Evolutionary conservation across 768 basidiomycete genomes (phyloP).

Genomic region (Phanerodontia chrysosporium): DNA sequence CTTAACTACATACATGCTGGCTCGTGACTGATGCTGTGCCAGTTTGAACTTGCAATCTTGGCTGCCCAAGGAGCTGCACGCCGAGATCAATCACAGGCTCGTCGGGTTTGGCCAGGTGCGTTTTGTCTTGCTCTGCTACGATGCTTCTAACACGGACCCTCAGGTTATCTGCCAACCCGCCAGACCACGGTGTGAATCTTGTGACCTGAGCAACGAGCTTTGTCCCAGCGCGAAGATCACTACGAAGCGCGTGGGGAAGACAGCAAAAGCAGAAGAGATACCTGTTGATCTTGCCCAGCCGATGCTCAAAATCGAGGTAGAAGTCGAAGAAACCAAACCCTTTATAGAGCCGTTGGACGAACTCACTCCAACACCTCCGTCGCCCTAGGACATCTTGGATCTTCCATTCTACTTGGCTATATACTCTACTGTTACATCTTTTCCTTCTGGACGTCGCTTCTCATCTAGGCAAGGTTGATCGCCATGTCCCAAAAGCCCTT

Average conservation of each 20-base stretch:
- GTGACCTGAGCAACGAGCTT: constrained; percentile 52
- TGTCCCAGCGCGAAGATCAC: constrained; percentile 62
- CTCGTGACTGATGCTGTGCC: neutral
- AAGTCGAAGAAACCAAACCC: constrained; percentile 18
- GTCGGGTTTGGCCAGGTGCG: constrained; percentile 84
- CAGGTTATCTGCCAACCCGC: constrained; percentile 68
- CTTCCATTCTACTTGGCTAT: constrained; percentile 1
- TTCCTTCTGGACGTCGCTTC: constrained; percentile 2
- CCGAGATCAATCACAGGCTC: constrained; percentile 74
- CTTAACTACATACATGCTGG: neutral
- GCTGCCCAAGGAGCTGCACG: constrained; percentile 70
- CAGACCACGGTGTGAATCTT: constrained; percentile 60
- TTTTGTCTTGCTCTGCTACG: neutral
- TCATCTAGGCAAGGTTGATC: constrained; percentile 26
- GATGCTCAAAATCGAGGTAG: constrained; percentile 36
- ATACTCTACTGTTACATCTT: neutral
- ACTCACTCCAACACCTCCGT: neutral
- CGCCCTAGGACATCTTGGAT: neutral
- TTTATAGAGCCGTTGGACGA: neutral
- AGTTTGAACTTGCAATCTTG: constrained; percentile 81
- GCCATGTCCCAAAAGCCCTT: constrained; percentile 86
- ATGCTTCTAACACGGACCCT: neutral
- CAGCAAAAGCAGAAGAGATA: constrained; percentile 2
- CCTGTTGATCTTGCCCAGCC: constrained; percentile 24
- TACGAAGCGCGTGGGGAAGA: constrained; percentile 17